These are phyloP conservation scores for Sarcodon sp. DNA, from an alignment of 768 basidiomycete genomes.

Conservation along the genomic window DNA sequence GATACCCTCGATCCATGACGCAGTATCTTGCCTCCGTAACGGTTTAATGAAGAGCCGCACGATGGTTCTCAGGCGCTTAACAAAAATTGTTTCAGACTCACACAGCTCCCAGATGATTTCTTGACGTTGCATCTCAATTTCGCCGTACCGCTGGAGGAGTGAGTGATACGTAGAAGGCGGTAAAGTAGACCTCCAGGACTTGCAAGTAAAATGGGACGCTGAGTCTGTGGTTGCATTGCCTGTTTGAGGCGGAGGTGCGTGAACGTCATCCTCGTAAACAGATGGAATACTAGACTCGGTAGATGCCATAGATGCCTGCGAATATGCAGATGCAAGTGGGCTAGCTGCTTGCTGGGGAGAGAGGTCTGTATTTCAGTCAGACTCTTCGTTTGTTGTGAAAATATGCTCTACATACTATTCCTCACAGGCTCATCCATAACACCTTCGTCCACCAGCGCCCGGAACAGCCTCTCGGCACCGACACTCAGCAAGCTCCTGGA, in stretches of 20 bases:
- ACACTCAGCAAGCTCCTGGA: not conserved
- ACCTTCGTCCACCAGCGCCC: not conserved
- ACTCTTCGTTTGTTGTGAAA: too few species aligned
- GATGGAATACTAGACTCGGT: constrained; percentile 7
- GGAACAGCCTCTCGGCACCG: not conserved
- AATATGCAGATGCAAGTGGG: not conserved
- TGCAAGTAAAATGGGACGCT: not conserved
- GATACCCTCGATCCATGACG: constrained; percentile 72
- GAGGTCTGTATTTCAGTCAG: too few species aligned
- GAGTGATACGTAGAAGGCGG: constrained; percentile 18
- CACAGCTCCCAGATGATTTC: constrained; percentile 57
- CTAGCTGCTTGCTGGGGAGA: too few species aligned
- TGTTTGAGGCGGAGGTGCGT: not conserved
- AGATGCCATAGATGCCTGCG: constrained; percentile 2
- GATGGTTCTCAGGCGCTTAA: constrained; percentile 51
- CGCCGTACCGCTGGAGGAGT: constrained; percentile 27
- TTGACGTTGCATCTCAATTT: constrained; percentile 46
- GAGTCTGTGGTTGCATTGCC: not conserved
- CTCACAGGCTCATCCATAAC: not conserved
- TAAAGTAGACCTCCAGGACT: constrained; percentile 15
- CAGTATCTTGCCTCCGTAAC: constrained; percentile 56
- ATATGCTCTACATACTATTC: too few species aligned
- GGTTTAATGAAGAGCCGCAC: constrained; percentile 68
- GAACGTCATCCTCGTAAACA: constrained; percentile 6
- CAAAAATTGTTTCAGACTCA: constrained; percentile 56